phyloP scores from a whole-genome alignment of 2,329 filamentous ascomycete genomes.

The Coniella vitis region DNA sequence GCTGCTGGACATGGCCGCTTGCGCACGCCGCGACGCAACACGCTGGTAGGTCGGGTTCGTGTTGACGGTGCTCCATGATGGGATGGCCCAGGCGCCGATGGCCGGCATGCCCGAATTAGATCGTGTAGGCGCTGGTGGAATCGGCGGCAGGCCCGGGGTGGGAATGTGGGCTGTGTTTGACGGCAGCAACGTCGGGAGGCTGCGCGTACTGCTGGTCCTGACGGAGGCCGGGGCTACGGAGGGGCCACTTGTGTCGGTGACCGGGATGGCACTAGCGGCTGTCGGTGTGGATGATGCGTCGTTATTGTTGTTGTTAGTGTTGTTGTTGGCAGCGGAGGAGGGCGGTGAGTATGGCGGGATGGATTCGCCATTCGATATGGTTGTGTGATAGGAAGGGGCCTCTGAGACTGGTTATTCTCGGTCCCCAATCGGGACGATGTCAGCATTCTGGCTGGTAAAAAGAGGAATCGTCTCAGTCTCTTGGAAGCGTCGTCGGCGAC shows the following conservation, averaged over 20 bases:
- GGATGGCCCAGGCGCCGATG: constrained; percentile 48
- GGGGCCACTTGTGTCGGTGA: constrained; percentile 11
- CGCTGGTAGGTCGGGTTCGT: constrained; percentile 54
- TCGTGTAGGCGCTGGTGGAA: constrained; percentile 31
- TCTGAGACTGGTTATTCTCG: constrained; percentile 46
- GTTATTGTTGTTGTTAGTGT: background rate
- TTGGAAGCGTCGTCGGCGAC: too few relatives aligned
- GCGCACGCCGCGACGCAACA: constrained; percentile 55
- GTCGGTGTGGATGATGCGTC: constrained; percentile 11
- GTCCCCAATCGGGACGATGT: background rate
- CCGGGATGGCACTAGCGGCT: constrained; percentile 8
- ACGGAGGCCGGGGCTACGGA: background rate
- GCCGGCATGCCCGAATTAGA: constrained; percentile 32
- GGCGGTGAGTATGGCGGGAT: constrained; percentile 46
- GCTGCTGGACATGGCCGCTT: constrained; percentile 28
- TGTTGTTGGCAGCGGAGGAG: constrained; percentile 2
- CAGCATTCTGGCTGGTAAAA: background rate
- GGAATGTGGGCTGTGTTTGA: constrained; percentile 31
- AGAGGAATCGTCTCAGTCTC: too few relatives aligned
- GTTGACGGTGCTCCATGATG: constrained; percentile 50
- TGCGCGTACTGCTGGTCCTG: constrained; percentile 5
- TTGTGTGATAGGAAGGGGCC: constrained; percentile 55
- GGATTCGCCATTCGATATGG: constrained; percentile 36
- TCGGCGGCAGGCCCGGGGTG: constrained; percentile 41
- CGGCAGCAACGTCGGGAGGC: constrained; percentile 19